Evolutionary conservation across 495 filamentous ascomycete genomes (phyloP), one percentile per base, ranked within the genome.

Genomic region (Polyplosphaeria fusca): DNA sequence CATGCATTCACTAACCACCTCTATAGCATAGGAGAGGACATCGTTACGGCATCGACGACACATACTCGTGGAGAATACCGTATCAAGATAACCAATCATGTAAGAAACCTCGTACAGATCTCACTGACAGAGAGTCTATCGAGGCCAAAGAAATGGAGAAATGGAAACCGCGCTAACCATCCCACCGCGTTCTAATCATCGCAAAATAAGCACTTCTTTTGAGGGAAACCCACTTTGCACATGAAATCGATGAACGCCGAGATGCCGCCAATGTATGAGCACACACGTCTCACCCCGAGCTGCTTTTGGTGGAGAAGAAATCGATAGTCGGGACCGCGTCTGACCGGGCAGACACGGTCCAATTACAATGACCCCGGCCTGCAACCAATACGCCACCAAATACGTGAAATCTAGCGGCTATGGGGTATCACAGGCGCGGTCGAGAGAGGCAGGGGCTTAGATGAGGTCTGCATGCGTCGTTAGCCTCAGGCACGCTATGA

Each of bases 381-480:
- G 28, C 46, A n/a, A 55, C 52, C 22, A 35, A 51, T 30, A 49
- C 25, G 51, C 49, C 45, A 56, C 26, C 45, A 22, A 41, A 43
- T 24, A 26, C 30, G 7, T 7, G 30, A 42, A 12, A 5, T 11
- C 5, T 42, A 42, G 39, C 39, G 39, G 39, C 9, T 19, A 23
- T 14, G 11, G 26, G 19, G 25, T 18, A 43, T 24, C 23, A 16
- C 47, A 13, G 47, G 14, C 37, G 11, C 2, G 19, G 46, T n/a
- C 20, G 5, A 45, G 47, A 41, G 35, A 11, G 16, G 9, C 35
- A 47, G 5, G 16, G 24, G 30, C 26, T 64, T 69, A 69, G 59
- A 69, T 69, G 59, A 69, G 65, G 46, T 69, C 67, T 69, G 20
- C 3, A 40, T 7, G n/a, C n/a, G n/a, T n/a, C n/a, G 30, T 35